Evolutionary conservation across 257 asterid species (phyloP).

Genomic region (Plantago major): DNA sequence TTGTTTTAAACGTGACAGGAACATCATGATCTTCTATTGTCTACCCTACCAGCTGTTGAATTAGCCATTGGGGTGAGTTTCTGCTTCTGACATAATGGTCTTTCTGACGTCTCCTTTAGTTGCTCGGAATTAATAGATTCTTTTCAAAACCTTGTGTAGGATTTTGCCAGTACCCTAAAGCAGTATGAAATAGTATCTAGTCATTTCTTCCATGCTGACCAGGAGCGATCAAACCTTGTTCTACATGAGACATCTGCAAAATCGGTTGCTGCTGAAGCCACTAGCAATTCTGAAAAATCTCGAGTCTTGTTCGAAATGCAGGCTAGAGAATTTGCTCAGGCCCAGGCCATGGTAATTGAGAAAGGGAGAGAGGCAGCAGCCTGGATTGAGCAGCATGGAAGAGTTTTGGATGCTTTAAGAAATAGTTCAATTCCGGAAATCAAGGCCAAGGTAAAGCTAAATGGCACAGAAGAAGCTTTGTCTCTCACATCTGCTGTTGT

Average conservation of each 20-base stretch:
- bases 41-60: slow-evolving; percentile 80
- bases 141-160: slow-evolving; percentile 47
- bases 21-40: slow-evolving; percentile 84
- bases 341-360: slow-evolving; percentile 69
- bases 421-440: slow-evolving; percentile 73
- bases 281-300: slow-evolving; percentile 60
- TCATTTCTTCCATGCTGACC: slow-evolving; percentile 72
- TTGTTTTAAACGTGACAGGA: slow-evolving; percentile 52
- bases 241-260: slow-evolving; percentile 76
- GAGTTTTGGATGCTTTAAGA: slow-evolving; percentile 86
- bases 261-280: slow-evolving; percentile 72
- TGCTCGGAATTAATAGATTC: slow-evolving; percentile 20
- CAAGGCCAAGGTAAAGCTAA: slow-evolving; percentile 43
- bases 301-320: slow-evolving; percentile 69
- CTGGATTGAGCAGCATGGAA: slow-evolving; percentile 93
- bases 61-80: slow-evolving; percentile 80
- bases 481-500: slow-evolving; percentile 80
- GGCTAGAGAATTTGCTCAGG: slow-evolving; percentile 75
- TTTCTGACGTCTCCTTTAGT: slow-evolving; percentile 19
- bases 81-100: slow-evolving; percentile 21
- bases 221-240: slow-evolving; percentile 69
- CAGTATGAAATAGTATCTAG: slow-evolving; percentile 79
- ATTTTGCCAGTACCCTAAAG: slow-evolving; percentile 56
- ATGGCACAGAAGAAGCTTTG: slow-evolving; percentile 67
- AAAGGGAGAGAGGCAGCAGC: slow-evolving; percentile 79